A percentile compares a stretch with the other conserved stretches of the same genome.
These are phyloP conservation scores for Colletotrichum tropicale DNA, from an alignment of 2,329 filamentous ascomycete species.

Conservation along the genomic window DNA sequence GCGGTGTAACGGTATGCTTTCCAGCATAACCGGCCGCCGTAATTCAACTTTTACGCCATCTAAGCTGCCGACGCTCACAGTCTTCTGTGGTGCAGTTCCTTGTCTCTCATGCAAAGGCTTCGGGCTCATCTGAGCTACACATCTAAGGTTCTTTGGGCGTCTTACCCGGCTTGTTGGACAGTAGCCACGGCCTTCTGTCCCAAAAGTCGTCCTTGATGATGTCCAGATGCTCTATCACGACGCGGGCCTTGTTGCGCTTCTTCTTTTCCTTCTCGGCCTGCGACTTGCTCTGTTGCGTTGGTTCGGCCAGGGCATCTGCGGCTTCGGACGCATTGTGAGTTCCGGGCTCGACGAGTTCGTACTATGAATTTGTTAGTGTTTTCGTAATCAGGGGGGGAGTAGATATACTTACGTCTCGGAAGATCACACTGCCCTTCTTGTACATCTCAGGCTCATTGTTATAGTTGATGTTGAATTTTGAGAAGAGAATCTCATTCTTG, in stretches of 20 bases:
- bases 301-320: constrained; percentile 55
- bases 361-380: constrained; percentile 50
- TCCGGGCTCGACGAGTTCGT: constrained; percentile 69
- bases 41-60: background rate
- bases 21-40: background rate
- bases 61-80: background rate
- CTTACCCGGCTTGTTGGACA: constrained; percentile 76
- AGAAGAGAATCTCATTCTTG: constrained; percentile 96
- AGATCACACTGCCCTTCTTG: constrained; percentile 91
- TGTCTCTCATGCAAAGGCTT: background rate
- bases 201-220: constrained; percentile 97
- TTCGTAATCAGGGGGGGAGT: background rate
- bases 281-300: constrained; percentile 71
- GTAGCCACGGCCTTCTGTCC: constrained; percentile 82
- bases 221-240: constrained; percentile 86
- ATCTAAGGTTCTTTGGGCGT: constrained; percentile 63
- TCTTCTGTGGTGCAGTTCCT: background rate
- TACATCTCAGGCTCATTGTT: constrained; percentile 94
- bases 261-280: constrained; percentile 86
- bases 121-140: background rate
- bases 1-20: background rate
- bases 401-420: constrained; percentile 68
- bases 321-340: constrained; percentile 50
- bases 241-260: constrained; percentile 76
- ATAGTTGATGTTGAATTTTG: constrained; percentile 90